Conservation (phyloP, 495 filamentous ascomycete species). For the Penicillium psychrofluorescens region DNA sequence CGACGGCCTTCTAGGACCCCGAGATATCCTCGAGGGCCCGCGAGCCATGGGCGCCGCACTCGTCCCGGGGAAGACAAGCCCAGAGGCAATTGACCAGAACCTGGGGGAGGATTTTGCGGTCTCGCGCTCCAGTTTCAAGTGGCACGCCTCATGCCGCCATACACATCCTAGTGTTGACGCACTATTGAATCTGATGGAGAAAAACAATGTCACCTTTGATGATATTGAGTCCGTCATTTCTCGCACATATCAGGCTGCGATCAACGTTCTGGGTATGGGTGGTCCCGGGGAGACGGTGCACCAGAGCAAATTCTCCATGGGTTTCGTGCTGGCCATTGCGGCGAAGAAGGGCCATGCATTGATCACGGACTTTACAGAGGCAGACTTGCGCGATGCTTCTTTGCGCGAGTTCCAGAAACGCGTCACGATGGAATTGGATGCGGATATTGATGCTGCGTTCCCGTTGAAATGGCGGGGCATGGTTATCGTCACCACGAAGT, state of each 20-base stretch:
- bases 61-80: constrained; percentile 16
- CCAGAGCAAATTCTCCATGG: constrained; percentile 34
- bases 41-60: constrained; percentile 25
- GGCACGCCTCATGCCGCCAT: constrained; percentile 31
- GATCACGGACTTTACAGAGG: constrained; percentile 29
- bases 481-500: constrained; percentile 23
- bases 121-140: constrained; percentile 28
- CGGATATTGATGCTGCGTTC: constrained; percentile 23
- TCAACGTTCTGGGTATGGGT: constrained; percentile 24
- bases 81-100: constrained; percentile 21
- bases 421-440: constrained; percentile 23
- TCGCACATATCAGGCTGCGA: constrained; percentile 25
- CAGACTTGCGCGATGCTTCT: constrained; percentile 15
- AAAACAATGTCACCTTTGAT: constrained; percentile 17
- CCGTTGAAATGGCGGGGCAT: constrained; percentile 24
- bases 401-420: constrained; percentile 22
- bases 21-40: constrained; percentile 28
- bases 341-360: constrained; percentile 29
- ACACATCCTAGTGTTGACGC: constrained; percentile 31
- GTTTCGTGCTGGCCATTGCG: constrained; percentile 29
- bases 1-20: constrained; percentile 22
- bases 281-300: constrained; percentile 26
- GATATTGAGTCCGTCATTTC: constrained; percentile 24
- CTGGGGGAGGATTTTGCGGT: constrained; percentile 20
- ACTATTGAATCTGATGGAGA: constrained; percentile 21